Conservation (phyloP, 2,329 filamentous ascomycete species). For the Ophiocordyceps robertsii region DNA sequence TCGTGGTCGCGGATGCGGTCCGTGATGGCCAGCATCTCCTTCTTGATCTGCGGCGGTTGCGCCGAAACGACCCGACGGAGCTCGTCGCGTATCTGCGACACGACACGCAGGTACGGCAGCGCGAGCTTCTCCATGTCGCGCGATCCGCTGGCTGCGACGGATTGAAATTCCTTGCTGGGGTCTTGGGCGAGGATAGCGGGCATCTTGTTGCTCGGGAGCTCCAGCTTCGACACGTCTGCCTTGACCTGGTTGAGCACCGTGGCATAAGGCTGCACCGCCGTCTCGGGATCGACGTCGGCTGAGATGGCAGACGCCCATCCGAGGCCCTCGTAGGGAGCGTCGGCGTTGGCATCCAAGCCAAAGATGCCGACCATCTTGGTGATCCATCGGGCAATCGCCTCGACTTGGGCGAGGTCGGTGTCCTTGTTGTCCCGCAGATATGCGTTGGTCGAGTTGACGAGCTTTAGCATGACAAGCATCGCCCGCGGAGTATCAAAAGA, state of each 20-base stretch:
- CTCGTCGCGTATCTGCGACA: slow-evolving; percentile 46
- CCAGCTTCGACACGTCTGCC: slow-evolving; percentile 30
- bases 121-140: slow-evolving; percentile 39
- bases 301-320: slow-evolving; percentile 37
- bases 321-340: slow-evolving; percentile 38
- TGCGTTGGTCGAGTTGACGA: slow-evolving; percentile 67
- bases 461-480: slow-evolving; percentile 63
- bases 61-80: slow-evolving; percentile 41
- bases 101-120: slow-evolving; percentile 39
- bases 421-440: slow-evolving; percentile 34
- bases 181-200: slow-evolving; percentile 27
- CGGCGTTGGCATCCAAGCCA: slow-evolving; percentile 57
- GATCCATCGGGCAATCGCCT: slow-evolving; percentile 59
- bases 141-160: slow-evolving; percentile 28
- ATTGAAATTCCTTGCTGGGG: slow-evolving; percentile 32
- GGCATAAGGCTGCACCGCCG: slow-evolving; percentile 32
- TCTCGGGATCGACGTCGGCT: slow-evolving; percentile 27
- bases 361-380: slow-evolving; percentile 77
- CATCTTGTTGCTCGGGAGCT: slow-evolving; percentile 33
- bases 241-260: slow-evolving; percentile 30
- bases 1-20: slow-evolving; percentile 71
- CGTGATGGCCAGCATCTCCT: slow-evolving; percentile 62
- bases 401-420: slow-evolving; percentile 31
- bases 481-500: slow-evolving; percentile 78
- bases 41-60: slow-evolving; percentile 39